Evolutionary conservation across 2,329 filamentous ascomycete genomes (phyloP), one percentile per base, ranked within the genome.

Genomic region (Epichloe baconii): DNA sequence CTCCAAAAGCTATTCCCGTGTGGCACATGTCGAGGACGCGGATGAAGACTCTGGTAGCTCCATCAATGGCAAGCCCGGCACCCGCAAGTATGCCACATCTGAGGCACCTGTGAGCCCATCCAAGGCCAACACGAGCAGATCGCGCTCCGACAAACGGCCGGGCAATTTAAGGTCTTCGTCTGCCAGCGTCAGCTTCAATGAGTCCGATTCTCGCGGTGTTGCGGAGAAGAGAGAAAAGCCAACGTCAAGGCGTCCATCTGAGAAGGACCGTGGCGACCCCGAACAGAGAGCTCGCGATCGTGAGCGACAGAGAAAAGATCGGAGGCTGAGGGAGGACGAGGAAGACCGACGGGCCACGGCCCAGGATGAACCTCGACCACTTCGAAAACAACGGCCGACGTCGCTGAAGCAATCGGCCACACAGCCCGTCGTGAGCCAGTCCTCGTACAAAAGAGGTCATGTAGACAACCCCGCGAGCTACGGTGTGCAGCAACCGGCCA

Each of bases 81-180:
- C 66, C 44, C 65, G 67, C 34, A 62, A 60, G 47, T 79, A 77
- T 63, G 76, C 76, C 56, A 65, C 65, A 36, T 76, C 74, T 34
- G 64, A 69, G 49, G 70, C 67, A n/a, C 64, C 69, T 34, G 51
- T 53, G 37, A 71, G 47, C 56, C 71, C 73, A 10, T 62, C 58
- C 48, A 77, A 74, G 55, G 71, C 77, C 59, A 79, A 79, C 61
- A 77, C 71, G 19, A 64, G 75, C 55, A 75, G 71, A 60, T 66
- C 72, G 43, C 71, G 74, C 54, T 71, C 60, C 50, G 68, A 73
- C 42, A 62, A 60, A 54, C 60, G 61, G 38, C 56, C 60, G 15
- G 51, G 60, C 21, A 63, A 55, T 64, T 51, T 64, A 48, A 69
- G 66, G 53, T 62, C 71, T 14, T 66, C 69, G 40, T 67, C 68